Evolutionary conservation across 139 green algal species (phyloP), one percentile per base, ranked within the genome.

Genomic region (Asterochloris erici): DNA sequence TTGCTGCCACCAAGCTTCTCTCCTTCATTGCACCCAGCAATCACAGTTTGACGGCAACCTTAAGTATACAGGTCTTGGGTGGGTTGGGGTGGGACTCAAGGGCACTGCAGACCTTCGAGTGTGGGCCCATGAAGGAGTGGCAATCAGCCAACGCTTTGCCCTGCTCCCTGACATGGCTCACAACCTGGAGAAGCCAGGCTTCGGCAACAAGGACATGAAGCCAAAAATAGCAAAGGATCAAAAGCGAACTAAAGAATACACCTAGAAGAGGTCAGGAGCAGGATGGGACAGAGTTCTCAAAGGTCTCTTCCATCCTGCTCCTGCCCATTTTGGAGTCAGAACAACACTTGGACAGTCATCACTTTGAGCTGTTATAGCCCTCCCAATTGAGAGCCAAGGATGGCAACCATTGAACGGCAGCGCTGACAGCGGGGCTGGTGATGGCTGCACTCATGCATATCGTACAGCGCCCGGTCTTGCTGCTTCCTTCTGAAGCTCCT

Each of bases 131-230:
- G 9, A 93, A 14, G 91, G 91, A 11, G 90, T 98, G 13, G 83
- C 87, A 10, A 86, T 99, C 70, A 98, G 93, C n/a, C 93, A 88
- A 11, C 93, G 93, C 27, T 88, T 93, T 12, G 90, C 97, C 11
- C 84, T 99, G 63, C 82, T 98, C 12, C 95, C 93, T 0, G 95
- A 99, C 77, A 93, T 90, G 63, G 91, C 94, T 0, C 78, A 87
- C 15, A 81, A 89, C 10, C 92, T 99, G 73, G 91, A 96, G 85
- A 78, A 82, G 61, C 94, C 95, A 12, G 96, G 96, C 12, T 97
- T 98, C 79, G 91, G 84, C 54, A 84, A 63, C 66, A 75, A 62
- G n/a, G 75, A 86, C 61, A 26, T 62, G 23, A 77, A 77, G 78
- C 14, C 24, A 60, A 78, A 27, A 15, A 54, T 17, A 23, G 29